These are phyloP conservation scores for Colletotrichum sp. DNA, from an alignment of 2,329 filamentous ascomycete genomes.

Conservation along the genomic window DNA sequence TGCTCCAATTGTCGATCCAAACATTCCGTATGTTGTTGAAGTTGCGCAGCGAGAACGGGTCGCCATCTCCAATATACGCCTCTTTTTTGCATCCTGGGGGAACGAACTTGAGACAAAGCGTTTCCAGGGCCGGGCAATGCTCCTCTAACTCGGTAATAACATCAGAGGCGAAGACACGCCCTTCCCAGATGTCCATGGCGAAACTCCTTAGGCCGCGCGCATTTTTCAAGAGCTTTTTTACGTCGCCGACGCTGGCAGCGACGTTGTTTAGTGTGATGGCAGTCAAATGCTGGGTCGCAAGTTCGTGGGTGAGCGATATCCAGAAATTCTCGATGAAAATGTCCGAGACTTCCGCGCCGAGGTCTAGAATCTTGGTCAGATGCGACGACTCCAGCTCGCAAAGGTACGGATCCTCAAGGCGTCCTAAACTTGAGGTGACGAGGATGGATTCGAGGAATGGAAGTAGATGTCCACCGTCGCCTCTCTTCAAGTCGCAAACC, in stretches of 20 bases:
- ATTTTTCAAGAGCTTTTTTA: not conserved
- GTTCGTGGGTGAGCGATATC: fast-evolving
- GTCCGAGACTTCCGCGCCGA: not conserved
- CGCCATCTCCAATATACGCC: too few relatives aligned
- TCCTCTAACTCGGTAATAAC: not conserved
- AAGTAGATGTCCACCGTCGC: not conserved
- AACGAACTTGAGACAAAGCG: not conserved
- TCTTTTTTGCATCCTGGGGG: not conserved
- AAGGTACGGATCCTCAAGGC: too few relatives aligned
- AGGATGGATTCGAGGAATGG: not conserved
- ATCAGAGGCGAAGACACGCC: not conserved
- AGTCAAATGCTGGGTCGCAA: not conserved
- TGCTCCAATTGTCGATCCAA: not conserved
- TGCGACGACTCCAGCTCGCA: not conserved
- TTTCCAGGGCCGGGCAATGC: not conserved
- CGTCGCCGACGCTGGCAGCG: too few relatives aligned
- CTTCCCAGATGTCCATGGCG: too few relatives aligned
- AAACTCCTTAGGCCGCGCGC: not conserved
- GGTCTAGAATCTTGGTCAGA: not conserved
- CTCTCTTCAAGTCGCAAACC: not conserved
- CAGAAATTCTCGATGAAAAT: not conserved
- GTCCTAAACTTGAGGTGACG: too few relatives aligned
- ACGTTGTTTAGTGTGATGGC: not conserved
- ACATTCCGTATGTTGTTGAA: not conserved
- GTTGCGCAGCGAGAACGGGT: too few relatives aligned